phyloP scores from a whole-genome alignment of 495 filamentous ascomycete genomes.

The Penicillium antarcticum region DNA sequence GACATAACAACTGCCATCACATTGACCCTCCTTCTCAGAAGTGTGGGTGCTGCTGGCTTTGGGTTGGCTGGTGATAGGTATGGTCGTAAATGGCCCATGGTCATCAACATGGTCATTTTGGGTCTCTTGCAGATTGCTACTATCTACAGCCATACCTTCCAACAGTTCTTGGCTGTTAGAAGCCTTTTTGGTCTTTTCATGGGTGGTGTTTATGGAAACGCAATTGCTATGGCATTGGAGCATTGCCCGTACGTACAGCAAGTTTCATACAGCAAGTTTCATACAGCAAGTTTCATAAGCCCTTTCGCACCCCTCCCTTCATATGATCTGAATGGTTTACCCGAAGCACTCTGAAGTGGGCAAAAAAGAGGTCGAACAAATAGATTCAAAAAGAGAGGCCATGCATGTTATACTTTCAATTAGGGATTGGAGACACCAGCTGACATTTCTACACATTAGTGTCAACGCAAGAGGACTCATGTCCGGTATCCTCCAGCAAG shows the following conservation, averaged over 20 bases:
- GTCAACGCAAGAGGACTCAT: constrained; percentile 67
- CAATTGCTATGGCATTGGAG: constrained; percentile 78
- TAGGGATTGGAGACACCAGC: too few species aligned
- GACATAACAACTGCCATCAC: constrained; percentile 71
- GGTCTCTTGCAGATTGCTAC: constrained; percentile 68
- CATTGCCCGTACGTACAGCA: constrained; percentile 55
- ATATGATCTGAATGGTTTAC: too few species aligned
- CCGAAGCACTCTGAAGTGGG: too few species aligned
- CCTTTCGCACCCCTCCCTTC: too few species aligned
- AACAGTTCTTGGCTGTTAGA: constrained; percentile 66
- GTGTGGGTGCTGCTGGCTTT: constrained; percentile 66
- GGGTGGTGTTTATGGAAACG: constrained; percentile 79
- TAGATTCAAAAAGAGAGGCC: too few species aligned
- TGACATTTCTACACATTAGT: constrained; percentile 19
- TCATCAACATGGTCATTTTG: constrained; percentile 64
- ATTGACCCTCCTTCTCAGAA: constrained; percentile 66
- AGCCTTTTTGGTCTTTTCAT: constrained; percentile 76
- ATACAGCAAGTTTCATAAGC: not conserved
- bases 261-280: not conserved
- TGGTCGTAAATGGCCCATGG: constrained; percentile 81
- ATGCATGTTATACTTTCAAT: not conserved
- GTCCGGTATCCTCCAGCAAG: constrained; percentile 75
- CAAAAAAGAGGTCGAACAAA: too few species aligned
- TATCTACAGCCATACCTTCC: constrained; percentile 64
- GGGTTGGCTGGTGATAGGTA: constrained; percentile 70